Percentiles rank a stretch among this genome's conserved stretches.
Conservation (phyloP, 2,329 filamentous ascomycete species). For the Cyanodermella asteris region DNA sequence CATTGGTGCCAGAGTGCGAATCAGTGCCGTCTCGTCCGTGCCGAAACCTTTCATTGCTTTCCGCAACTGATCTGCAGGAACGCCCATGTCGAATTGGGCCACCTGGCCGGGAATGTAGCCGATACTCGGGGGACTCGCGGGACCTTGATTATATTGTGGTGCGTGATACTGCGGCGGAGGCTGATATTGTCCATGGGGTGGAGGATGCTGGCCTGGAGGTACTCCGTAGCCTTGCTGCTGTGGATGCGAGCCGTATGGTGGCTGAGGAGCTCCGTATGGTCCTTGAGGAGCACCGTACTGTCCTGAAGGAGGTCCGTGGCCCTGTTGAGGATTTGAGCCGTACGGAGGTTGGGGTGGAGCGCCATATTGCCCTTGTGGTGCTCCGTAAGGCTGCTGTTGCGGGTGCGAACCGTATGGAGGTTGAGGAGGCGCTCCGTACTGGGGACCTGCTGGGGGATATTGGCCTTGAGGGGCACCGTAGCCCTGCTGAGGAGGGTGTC, state of each 20-base stretch:
- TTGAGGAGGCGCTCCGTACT: constrained; percentile 5
- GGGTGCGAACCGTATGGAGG: constrained; percentile 4
- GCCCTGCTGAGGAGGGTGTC: constrained; percentile 6
- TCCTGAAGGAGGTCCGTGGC: constrained; percentile 11
- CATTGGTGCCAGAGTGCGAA: constrained; percentile 45
- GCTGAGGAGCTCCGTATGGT: constrained; percentile 7
- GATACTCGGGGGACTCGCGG: constrained; percentile 42
- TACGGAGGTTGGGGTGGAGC: constrained; percentile 8
- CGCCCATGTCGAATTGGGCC: constrained; percentile 41
- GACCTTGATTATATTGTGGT: constrained; percentile 12
- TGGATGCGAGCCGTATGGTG: constrained; percentile 3
- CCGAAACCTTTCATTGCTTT: constrained; percentile 86
- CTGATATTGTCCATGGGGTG: constrained; percentile 18
- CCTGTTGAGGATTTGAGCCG: constrained; percentile 10
- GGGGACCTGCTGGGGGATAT: constrained; percentile 1
- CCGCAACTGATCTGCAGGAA: constrained; percentile 38
- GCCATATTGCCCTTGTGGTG: constrained; percentile 7
- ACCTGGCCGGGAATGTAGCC: constrained; percentile 56
- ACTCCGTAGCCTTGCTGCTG: constrained; percentile 11
- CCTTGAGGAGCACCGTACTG: constrained; percentile 12
- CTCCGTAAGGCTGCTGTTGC: constrained; percentile 11
- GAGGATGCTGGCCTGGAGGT: constrained; percentile 10
- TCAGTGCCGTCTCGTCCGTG: constrained; percentile 62
- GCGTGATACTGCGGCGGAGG: constrained; percentile 13
- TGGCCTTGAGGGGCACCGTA: constrained; percentile 2